Evolutionary conservation across 148 eudicot species (phyloP).

Genomic region (Limonium bicolor): DNA sequence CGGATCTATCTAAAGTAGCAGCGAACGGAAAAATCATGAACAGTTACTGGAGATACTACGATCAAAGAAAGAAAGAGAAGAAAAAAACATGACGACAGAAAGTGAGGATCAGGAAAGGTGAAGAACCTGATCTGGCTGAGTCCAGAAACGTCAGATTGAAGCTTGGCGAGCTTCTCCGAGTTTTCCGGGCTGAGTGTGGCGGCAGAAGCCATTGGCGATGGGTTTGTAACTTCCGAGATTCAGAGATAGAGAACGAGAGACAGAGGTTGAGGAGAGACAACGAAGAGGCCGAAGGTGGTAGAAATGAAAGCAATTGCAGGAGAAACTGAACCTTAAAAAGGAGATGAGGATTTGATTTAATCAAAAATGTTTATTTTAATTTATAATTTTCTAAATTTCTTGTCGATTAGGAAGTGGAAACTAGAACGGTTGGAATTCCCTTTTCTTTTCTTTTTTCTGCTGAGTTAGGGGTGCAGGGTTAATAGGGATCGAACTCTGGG

Average conservation of each 20-base stretch:
- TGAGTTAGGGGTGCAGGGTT: too few relatives aligned
- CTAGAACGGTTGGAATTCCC: too few relatives aligned
- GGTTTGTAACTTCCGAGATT: not conserved
- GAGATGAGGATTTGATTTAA: not conserved
- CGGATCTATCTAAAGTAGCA: too few relatives aligned
- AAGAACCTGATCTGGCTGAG: slow-evolving; percentile 9
- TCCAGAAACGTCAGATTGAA: slow-evolving; percentile 5
- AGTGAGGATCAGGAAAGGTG: not conserved
- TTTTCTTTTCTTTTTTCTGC: too few relatives aligned
- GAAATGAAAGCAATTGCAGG: not conserved
- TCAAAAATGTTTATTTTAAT: not conserved
- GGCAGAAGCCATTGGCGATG: slow-evolving; percentile 9
- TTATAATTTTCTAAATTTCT: too few relatives aligned
- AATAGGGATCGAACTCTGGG: too few relatives aligned
- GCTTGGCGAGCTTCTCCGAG: slow-evolving; percentile 7
- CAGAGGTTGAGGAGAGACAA: too few relatives aligned
- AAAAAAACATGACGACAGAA: not conserved
- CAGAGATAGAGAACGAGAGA: too few relatives aligned
- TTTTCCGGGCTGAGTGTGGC: slow-evolving; percentile 1
- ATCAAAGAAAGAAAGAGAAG: not conserved
- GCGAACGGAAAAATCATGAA: not conserved
- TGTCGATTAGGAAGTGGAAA: too few relatives aligned
- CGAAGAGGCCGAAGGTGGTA: not conserved
- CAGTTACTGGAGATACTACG: not conserved
- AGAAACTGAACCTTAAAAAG: slow-evolving; percentile 4